These are phyloP conservation scores for Fusarium camptoceras DNA, from an alignment of 2,329 filamentous ascomycete species.

Conservation along the genomic window DNA sequence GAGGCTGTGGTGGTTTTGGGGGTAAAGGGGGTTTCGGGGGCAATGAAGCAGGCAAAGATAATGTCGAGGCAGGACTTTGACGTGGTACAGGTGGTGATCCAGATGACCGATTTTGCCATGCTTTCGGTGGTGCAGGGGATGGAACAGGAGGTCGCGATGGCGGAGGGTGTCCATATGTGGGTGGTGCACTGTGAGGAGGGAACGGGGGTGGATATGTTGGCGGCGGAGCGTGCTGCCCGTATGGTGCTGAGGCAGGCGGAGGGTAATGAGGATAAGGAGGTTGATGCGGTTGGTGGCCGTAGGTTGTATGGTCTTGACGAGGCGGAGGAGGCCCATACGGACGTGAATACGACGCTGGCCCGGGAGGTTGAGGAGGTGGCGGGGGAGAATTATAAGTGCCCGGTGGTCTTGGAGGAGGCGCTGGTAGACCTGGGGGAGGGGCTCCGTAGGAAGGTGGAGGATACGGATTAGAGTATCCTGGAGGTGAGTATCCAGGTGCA, in stretches of 20 bases:
- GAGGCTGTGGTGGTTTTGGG: conserved; percentile 47
- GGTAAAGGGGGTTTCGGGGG: conserved; percentile 51
- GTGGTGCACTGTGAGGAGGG: conserved; percentile 36
- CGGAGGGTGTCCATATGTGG: conserved; percentile 34
- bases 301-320: conserved; percentile 34
- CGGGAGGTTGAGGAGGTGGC: conserved; percentile 29
- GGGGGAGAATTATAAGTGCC: conserved; percentile 31
- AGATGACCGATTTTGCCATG: conserved; percentile 27
- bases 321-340: conserved; percentile 39
- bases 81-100: conserved; percentile 33
- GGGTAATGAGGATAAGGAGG: conserved; percentile 38
- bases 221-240: conserved; percentile 35
- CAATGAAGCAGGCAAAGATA: conserved; percentile 44
- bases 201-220: conserved; percentile 40
- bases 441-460: conserved; percentile 39
- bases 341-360: conserved; percentile 36
- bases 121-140: conserved; percentile 26
- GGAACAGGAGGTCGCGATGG: conserved; percentile 23
- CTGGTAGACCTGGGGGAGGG: conserved; percentile 41
- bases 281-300: conserved; percentile 35
- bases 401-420: conserved; percentile 36
- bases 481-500: conserved; percentile 44
- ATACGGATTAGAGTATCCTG: conserved; percentile 43
- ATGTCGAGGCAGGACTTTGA: conserved; percentile 29
- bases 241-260: conserved; percentile 32